A percentile compares a stretch with the other conserved stretches of the same genome.
Conservation (phyloP, 257 asterid species). For the Penstemon newberryi region DNA sequence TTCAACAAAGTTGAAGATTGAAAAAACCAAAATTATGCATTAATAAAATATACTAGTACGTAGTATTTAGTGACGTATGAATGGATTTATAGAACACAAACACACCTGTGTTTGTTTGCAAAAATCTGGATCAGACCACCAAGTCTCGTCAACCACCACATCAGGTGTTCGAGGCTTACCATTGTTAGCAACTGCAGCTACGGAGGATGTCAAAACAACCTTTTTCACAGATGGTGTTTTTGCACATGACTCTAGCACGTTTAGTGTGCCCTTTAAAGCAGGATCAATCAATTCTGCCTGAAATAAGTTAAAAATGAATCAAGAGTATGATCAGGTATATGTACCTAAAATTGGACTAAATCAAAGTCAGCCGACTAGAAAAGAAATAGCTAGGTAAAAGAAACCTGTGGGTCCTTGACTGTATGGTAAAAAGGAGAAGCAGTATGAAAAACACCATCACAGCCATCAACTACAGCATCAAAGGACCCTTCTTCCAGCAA, state of each 20-base stretch:
- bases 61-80: too few relatives aligned
- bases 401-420: constrained; percentile 37
- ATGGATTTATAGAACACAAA: too few relatives aligned
- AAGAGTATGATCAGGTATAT: too few relatives aligned
- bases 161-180: constrained; percentile 56
- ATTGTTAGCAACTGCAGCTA: constrained; percentile 62
- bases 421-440: constrained; percentile 42
- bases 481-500: background rate
- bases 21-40: constrained; percentile 18
- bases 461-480: constrained; percentile 43
- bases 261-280: constrained; percentile 73
- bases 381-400: too few relatives aligned
- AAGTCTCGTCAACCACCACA: constrained; percentile 28
- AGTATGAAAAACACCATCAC: constrained; percentile 51
- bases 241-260: constrained; percentile 59
- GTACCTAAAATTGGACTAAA: too few relatives aligned
- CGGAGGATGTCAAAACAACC: constrained; percentile 69
- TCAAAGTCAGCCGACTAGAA: too few relatives aligned
- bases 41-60: background rate
- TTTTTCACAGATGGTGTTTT: constrained; percentile 27
- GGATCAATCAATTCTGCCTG: constrained; percentile 77
- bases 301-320: constrained; percentile 27
- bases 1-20: too few relatives aligned
- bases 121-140: constrained; percentile 32
- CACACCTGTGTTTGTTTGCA: constrained; percentile 28